A percentile compares a stretch with the other conserved stretches of the same genome.
Conservation (phyloP, 1,284 basidiomycete species). For the Fistulinella staudtii region DNA sequence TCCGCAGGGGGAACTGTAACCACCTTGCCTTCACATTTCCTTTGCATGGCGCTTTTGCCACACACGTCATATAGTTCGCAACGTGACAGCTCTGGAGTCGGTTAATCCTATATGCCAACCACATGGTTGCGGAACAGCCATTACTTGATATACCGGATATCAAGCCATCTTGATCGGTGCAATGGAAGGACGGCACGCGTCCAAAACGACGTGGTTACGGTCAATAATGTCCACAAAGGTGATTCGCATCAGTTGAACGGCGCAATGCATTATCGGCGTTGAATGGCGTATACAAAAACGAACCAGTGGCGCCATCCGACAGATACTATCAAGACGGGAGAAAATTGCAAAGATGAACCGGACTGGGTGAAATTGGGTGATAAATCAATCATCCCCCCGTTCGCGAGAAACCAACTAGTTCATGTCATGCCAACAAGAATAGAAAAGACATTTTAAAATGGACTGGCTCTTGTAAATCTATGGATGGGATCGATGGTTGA, state of each 20-base stretch:
- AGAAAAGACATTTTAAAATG: slow-evolving; percentile 17
- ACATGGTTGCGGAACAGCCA: neutral
- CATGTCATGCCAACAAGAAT: slow-evolving; percentile 11
- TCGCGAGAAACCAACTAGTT: too few species aligned
- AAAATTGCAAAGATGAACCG: neutral
- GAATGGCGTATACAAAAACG: slow-evolving; percentile 3
- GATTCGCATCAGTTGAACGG: neutral
- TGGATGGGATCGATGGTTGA: slow-evolving; percentile 12
- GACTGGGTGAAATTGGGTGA: too few species aligned
- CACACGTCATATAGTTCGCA: too few species aligned
- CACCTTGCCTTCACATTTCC: neutral
- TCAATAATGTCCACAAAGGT: neutral
- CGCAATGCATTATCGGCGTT: neutral
- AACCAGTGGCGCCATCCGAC: neutral
- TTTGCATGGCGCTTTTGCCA: neutral
- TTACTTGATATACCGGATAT: neutral
- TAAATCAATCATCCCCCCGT: neutral
- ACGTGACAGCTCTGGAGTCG: neutral
- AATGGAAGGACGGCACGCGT: neutral
- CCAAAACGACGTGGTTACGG: neutral
- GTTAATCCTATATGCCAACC: neutral
- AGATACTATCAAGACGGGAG: neutral
- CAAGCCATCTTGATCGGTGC: neutral
- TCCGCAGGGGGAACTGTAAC: slow-evolving; percentile 14
- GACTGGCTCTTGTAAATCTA: slow-evolving; percentile 25